Evolutionary conservation across 208 protist species (phyloP).

Genomic region (Plasmodiophora brassicae): DNA sequence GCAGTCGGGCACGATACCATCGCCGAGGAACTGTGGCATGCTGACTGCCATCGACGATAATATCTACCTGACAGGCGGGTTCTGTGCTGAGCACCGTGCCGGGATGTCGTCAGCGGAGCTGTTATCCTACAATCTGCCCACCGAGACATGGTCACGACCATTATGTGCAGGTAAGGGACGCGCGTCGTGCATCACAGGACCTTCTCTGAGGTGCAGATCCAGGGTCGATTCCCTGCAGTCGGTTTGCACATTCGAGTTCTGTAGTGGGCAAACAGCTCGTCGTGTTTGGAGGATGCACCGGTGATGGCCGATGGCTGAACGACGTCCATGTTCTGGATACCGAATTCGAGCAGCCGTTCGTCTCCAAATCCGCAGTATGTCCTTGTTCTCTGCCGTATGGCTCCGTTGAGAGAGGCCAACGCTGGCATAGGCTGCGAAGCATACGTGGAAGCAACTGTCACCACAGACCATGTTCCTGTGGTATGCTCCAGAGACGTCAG

Average conservation of each 20-base stretch:
- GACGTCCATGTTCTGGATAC: conserved; percentile 34
- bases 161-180: neutral
- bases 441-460: neutral
- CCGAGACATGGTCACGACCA: neutral
- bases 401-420: no score
- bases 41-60: neutral
- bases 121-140: neutral
- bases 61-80: neutral
- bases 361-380: neutral
- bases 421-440: neutral
- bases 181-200: neutral
- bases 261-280: conserved; percentile 16
- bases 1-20: neutral
- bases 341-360: conserved; percentile 7
- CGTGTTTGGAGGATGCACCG: conserved; percentile 11
- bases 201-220: neutral
- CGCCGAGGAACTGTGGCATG: neutral
- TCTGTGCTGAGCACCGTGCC: neutral
- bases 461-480: conserved; percentile 26
- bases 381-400: neutral
- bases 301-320: conserved; percentile 4
- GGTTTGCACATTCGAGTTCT: neutral
- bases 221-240: neutral
- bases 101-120: neutral
- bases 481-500: conserved; percentile 26